These are phyloP conservation scores for Tilletia indica DNA, from an alignment of 1,284 basidiomycete genomes.

Conservation along the genomic window DNA sequence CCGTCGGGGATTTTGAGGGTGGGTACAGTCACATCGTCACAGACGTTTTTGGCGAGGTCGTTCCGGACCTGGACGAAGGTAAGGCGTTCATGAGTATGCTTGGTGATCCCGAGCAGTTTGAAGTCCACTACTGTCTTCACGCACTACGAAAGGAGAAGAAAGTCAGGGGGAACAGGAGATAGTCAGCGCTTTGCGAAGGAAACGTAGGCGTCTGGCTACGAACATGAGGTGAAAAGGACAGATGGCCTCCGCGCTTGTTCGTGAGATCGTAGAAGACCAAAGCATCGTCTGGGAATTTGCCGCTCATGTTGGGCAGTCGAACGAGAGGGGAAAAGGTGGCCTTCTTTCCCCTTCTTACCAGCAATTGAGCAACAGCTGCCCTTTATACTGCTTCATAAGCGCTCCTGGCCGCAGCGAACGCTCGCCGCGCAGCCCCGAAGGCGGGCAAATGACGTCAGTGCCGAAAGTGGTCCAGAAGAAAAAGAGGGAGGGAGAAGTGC, in stretches of 20 bases:
- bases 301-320: too few species aligned
- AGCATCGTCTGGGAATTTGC: too few species aligned
- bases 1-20: conserved; percentile 37
- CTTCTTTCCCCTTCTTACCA: too few species aligned
- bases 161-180: background rate
- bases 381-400: too few species aligned
- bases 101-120: conserved; percentile 38
- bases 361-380: too few species aligned
- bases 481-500: too few species aligned
- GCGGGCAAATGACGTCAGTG: too few species aligned
- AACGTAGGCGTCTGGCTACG: background rate
- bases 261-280: conserved; percentile 30
- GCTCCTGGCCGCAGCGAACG: too few species aligned
- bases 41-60: conserved; percentile 30
- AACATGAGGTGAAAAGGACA: conserved; percentile 35
- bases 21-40: conserved; percentile 43
- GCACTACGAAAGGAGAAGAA: conserved; percentile 18
- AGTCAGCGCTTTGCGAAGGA: too few species aligned
- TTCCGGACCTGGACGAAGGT: conserved; percentile 43
- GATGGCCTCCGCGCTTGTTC: conserved; percentile 25
- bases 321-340: too few species aligned
- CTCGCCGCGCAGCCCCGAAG: too few species aligned
- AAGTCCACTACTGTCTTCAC: conserved; percentile 44
- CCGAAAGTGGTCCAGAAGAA: too few species aligned
- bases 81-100: conserved; percentile 40